Conservation (phyloP, 2,329 filamentous ascomycete species). For the Penicillium sp. region DNA sequence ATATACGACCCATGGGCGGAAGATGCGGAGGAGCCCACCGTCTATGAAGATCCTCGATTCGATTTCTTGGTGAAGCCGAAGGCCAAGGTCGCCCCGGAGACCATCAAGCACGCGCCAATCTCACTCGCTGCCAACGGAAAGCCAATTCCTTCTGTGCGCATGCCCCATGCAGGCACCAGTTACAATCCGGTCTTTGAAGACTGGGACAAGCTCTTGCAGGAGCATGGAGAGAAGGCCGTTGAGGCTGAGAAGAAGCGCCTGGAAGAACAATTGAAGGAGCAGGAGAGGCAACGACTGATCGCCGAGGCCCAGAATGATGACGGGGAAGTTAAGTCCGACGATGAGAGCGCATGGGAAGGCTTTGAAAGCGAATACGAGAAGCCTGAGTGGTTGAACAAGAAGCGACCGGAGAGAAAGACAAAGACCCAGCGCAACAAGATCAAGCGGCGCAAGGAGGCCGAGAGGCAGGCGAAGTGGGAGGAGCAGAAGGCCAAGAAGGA, state of each 20-base stretch:
- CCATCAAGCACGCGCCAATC: conserved; percentile 74
- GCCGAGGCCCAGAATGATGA: conserved; percentile 75
- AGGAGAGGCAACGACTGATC: conserved; percentile 66
- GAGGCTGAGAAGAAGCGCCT: conserved; percentile 76
- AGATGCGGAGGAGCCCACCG: conserved; percentile 44
- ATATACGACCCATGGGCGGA: conserved; percentile 77
- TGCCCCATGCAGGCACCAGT: conserved; percentile 78
- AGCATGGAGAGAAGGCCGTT: conserved; percentile 76
- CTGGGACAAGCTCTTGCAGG: conserved; percentile 74
- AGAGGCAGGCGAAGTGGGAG: conserved; percentile 74
- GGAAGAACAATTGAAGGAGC: conserved; percentile 66
- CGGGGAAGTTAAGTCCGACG: conserved; percentile 73
- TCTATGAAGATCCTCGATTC: conserved; percentile 55
- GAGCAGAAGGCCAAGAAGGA: conserved; percentile 71
- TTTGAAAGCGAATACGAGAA: conserved; percentile 79
- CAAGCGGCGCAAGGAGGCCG: conserved; percentile 84
- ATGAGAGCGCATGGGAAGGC: conserved; percentile 90
- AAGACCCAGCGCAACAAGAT: conserved; percentile 83
- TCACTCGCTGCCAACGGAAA: conserved; percentile 84
- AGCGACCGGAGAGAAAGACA: conserved; percentile 82
- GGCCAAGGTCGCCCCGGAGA: conserved; percentile 70
- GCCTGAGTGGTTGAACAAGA: conserved; percentile 65
- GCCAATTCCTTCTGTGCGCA: conserved; percentile 72
- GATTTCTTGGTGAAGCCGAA: conserved; percentile 68
- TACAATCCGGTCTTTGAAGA: conserved; percentile 91